Evolutionary conservation across 257 asterid species (phyloP), one percentile per base, ranked within the genome.

Genomic region (Anisodus acutangulus): DNA sequence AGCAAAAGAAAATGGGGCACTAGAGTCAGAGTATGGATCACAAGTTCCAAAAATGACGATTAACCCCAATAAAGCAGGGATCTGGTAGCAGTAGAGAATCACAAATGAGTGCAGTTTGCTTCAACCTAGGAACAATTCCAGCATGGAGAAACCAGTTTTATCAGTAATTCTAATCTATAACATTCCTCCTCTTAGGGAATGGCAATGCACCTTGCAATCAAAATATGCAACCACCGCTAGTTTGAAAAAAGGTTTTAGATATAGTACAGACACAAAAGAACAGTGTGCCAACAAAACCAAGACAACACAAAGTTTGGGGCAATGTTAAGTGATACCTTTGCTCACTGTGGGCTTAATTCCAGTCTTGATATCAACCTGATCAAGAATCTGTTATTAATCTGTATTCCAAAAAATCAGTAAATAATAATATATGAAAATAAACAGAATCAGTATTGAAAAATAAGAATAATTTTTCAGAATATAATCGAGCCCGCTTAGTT

Each of bases 281-380:
- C 55, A 22, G 9, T 26, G 62, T 51, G 15, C 63, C 41, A 72
- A 47, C 37, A 71, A 47, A n/a, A 71, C 17, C 58, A 45, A 71
- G 79, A 71, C 4, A 71, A n/a, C 39, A 9, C n/a, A 71, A 19
- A 62, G 3, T 2, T n/a, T 43, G 8, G 64, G 39, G 64, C 63
- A 47, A 49, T 51, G 39, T 76, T 53, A 51, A 19, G 64, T 76
- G 45, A 83, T 89, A 93, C 98, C 98, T 88, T 87, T 88, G 85
- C 83, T 86, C 79, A 80, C 85, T 62, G 83, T 55, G 7, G 90
- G 88, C 87, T 82, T 82, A 55, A 81, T 82, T 86, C 83, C 90
- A 80, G 87, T 84, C 88, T 87, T 86, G 66, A 51, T 86, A 53
- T 87, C 92, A 49, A 79, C 79, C 66, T 59, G 85, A 83, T 90